These are phyloP conservation scores for Coemansia sp. DNA, from an alignment of 192 early-diverging fungal genomes.

Conservation along the genomic window DNA sequence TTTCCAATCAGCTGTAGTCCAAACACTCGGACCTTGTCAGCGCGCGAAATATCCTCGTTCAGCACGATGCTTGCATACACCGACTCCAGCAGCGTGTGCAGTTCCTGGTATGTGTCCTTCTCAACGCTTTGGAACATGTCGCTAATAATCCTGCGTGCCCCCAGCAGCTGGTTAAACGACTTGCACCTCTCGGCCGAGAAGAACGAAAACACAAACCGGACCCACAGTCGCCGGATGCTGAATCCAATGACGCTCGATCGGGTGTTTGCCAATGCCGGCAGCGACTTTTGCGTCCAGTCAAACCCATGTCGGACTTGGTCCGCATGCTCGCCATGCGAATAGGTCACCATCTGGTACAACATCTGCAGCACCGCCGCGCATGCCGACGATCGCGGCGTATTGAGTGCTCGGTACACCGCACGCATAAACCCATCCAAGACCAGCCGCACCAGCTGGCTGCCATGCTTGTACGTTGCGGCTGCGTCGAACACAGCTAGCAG, in stretches of 20 bases:
- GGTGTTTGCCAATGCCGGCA: slow-evolving; percentile 14
- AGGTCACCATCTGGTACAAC: slow-evolving; percentile 27
- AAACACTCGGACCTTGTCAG: slow-evolving; percentile 34
- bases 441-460: slow-evolving; percentile 19
- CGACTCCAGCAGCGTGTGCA: slow-evolving; percentile 22
- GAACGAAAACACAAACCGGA: slow-evolving; percentile 42
- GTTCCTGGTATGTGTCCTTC: slow-evolving; percentile 36
- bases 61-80: slow-evolving; percentile 28
- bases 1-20: slow-evolving; percentile 22
- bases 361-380: slow-evolving; percentile 37
- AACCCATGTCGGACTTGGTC: slow-evolving; percentile 31
- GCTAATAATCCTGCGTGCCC: slow-evolving; percentile 12
- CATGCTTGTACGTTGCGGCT: slow-evolving; percentile 6
- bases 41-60: slow-evolving; percentile 11
- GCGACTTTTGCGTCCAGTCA: slow-evolving; percentile 32
- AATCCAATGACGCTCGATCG: slow-evolving; percentile 25
- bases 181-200: slow-evolving; percentile 34
- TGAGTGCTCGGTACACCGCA: slow-evolving; percentile 26
- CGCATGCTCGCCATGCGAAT: slow-evolving; percentile 28
- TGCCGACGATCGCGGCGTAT: slow-evolving; percentile 25
- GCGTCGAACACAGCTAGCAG: slow-evolving; percentile 27
- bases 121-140: slow-evolving; percentile 29
- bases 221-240: slow-evolving; percentile 43
- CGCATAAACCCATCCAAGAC: slow-evolving; percentile 29
- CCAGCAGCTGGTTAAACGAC: slow-evolving; percentile 22